Percentiles rank a stretch among this genome's conserved stretches.
phyloP scores from a whole-genome alignment of 2,329 filamentous ascomycete genomes.

The Fusarium sacchari region DNA sequence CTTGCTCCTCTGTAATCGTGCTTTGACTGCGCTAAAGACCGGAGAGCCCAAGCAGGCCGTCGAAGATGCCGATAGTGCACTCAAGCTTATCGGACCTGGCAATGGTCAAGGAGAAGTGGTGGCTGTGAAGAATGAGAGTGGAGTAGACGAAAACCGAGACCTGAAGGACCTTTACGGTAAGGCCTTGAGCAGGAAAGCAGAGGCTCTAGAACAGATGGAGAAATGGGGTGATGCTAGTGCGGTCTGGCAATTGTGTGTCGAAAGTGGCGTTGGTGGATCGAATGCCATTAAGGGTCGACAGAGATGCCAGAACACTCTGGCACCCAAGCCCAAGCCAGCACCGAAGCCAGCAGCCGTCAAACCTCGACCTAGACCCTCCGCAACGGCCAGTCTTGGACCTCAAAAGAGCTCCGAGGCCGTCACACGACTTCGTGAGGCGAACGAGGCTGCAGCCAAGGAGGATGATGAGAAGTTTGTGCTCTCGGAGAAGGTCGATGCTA shows the following conservation, averaged over 20 bases:
- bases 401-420: conserved; percentile 79
- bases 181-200: conserved; percentile 91
- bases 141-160: conserved; percentile 74
- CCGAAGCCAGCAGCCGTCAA: conserved; percentile 58
- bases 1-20: conserved; percentile 89
- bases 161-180: conserved; percentile 96
- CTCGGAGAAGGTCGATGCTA: conserved; percentile 84
- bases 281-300: conserved; percentile 87
- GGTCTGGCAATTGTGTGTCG: conserved; percentile 85
- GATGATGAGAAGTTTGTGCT: conserved; percentile 95
- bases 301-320: conserved; percentile 87
- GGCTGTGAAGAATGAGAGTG: conserved; percentile 67
- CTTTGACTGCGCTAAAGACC: conserved; percentile 88
- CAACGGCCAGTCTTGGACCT: conserved; percentile 52
- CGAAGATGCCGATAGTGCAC: conserved; percentile 81
- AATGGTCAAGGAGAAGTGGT: conserved; percentile 85
- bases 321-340: conserved; percentile 68
- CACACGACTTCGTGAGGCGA: conserved; percentile 81
- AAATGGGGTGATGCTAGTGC: conserved; percentile 85
- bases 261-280: conserved; percentile 85
- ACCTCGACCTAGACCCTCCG: conserved; percentile 57
- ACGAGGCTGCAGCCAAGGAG: conserved; percentile 83
- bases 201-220: conserved; percentile 95
- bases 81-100: conserved; percentile 80
- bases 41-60: conserved; percentile 91